A percentile compares a stretch with the other conserved stretches of the same genome.
Evolutionary conservation across 1,284 basidiomycete species (phyloP).

Genomic region (Rhodotorula sp.): DNA sequence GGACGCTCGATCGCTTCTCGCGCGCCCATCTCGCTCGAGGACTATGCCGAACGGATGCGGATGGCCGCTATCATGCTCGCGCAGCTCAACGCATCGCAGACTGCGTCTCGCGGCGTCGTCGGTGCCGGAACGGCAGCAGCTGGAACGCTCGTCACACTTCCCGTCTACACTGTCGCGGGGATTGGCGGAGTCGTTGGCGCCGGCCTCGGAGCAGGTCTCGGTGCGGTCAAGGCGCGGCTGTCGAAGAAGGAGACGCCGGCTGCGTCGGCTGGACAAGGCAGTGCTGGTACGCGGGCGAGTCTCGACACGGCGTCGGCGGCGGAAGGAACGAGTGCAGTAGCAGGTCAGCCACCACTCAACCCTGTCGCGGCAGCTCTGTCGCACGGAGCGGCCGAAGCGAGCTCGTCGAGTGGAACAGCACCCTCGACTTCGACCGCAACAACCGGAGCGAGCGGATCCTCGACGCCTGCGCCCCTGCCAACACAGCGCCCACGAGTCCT

Average conservation of each 20-base stretch:
- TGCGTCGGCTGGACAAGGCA: conserved; percentile 31
- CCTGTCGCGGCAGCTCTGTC: conserved; percentile 3
- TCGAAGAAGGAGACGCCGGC: conserved; percentile 25
- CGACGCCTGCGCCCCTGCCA: conserved; percentile 26
- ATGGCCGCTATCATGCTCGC: conserved; percentile 98
- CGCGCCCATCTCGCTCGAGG: conserved; percentile 65
- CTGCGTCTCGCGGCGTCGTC: conserved; percentile 39
- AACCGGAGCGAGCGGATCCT: background rate
- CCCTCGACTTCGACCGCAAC: conserved; percentile 1
- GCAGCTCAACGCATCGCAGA: conserved; percentile 78
- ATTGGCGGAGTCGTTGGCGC: conserved; percentile 46
- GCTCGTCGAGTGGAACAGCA: background rate
- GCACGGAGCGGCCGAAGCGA: conserved; percentile 15
- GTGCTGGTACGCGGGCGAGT: conserved; percentile 31
- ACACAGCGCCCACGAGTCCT: conserved; percentile 52
- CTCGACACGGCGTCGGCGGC: conserved; percentile 41
- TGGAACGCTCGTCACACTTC: conserved; percentile 44
- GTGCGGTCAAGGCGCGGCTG: conserved; percentile 29
- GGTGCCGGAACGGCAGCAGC: conserved; percentile 44
- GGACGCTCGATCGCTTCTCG: conserved; percentile 42
- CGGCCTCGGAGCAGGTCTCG: conserved; percentile 43
- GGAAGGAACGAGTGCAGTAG: conserved; percentile 38
- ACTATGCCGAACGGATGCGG: conserved; percentile 97
- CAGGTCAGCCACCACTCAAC: conserved; percentile 34
- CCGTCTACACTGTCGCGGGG: conserved; percentile 45